phyloP scores from a whole-genome alignment of 2,329 filamentous ascomycete genomes.

The Dactylellina haptotyla region DNA sequence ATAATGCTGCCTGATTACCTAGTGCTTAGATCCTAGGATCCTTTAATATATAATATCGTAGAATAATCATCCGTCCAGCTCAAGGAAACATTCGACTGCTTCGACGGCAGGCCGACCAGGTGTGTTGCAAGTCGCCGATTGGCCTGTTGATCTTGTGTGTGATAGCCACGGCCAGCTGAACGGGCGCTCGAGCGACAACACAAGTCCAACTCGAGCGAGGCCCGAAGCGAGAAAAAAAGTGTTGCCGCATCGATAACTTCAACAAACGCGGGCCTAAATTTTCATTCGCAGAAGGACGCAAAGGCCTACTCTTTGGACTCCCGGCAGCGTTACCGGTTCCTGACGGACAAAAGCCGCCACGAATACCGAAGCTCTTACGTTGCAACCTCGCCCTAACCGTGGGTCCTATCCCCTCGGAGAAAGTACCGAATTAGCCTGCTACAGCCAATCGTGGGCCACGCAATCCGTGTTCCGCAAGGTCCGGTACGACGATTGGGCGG shows the following conservation, averaged over 20 bases:
- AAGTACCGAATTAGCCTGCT: too few species aligned
- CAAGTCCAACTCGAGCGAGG: slow-evolving; percentile 1
- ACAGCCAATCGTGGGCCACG: slow-evolving; percentile 24
- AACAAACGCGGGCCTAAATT: background rate
- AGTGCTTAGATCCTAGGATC: background rate
- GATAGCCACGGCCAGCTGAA: slow-evolving; percentile 7
- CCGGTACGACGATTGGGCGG: slow-evolving; percentile 5
- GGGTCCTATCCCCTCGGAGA: too few species aligned
- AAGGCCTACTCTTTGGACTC: background rate
- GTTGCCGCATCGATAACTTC: slow-evolving; percentile 19
- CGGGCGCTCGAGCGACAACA: slow-evolving; percentile 10
- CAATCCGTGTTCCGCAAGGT: slow-evolving; percentile 34
- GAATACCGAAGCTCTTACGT: background rate
- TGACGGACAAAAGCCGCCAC: slow-evolving; percentile 36
- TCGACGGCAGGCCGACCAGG: background rate
- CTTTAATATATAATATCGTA: slow-evolving; percentile 19
- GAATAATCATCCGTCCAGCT: slow-evolving; percentile 1
- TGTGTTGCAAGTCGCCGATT: slow-evolving; percentile 27
- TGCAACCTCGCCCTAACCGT: too few species aligned
- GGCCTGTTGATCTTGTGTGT: slow-evolving; percentile 3
- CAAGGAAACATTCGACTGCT: background rate
- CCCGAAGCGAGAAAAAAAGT: too few species aligned
- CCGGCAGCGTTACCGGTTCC: background rate
- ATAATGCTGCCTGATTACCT: slow-evolving; percentile 34
- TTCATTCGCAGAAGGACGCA: background rate